phyloP scores from a whole-genome alignment of 805 yeast genomes.

The Wickerhamiella lipophila region DNA sequence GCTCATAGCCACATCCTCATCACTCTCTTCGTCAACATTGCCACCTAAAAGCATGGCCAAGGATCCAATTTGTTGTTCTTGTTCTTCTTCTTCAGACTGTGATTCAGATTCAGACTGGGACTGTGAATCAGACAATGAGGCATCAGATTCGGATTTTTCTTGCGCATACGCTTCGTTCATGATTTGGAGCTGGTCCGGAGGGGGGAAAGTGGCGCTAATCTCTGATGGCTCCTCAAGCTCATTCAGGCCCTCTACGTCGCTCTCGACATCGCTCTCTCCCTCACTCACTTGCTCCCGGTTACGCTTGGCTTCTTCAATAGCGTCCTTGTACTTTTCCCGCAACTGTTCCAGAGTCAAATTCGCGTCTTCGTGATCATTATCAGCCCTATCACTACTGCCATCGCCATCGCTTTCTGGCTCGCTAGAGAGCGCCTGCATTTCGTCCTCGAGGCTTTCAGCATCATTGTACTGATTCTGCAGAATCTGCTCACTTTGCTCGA shows the following conservation, averaged over 20 bases:
- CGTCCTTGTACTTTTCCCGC: slow-evolving; percentile 40
- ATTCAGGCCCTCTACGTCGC: slow-evolving; percentile 24
- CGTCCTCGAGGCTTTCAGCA: slow-evolving; percentile 46
- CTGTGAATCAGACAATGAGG: neutral
- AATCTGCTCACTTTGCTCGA: slow-evolving; percentile 82
- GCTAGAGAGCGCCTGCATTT: slow-evolving; percentile 16
- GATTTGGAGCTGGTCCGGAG: neutral
- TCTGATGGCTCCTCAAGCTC: too few relatives aligned
- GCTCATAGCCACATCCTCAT: slow-evolving; percentile 1
- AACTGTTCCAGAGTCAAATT: slow-evolving; percentile 44
- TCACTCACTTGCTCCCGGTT: slow-evolving; percentile 7
- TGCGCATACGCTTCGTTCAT: slow-evolving; percentile 7
- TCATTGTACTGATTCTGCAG: slow-evolving; percentile 35
- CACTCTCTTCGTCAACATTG: slow-evolving; percentile 7
- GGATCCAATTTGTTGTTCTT: neutral
- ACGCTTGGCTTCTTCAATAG: slow-evolving; percentile 18
- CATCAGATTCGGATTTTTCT: slow-evolving; percentile 3
- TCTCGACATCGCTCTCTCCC: slow-evolving; percentile 16
- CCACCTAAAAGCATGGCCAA: slow-evolving; percentile 8
- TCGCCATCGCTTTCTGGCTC: slow-evolving; percentile 17
- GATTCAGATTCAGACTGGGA: slow-evolving; percentile 14
- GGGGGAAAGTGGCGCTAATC: too few relatives aligned
- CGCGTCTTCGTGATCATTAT: slow-evolving; percentile 33
- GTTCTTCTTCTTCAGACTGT: slow-evolving; percentile 11
- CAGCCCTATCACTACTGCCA: slow-evolving; percentile 12